These are phyloP conservation scores for Penicillium desertorum DNA, from an alignment of 495 filamentous ascomycete genomes.

Conservation along the genomic window DNA sequence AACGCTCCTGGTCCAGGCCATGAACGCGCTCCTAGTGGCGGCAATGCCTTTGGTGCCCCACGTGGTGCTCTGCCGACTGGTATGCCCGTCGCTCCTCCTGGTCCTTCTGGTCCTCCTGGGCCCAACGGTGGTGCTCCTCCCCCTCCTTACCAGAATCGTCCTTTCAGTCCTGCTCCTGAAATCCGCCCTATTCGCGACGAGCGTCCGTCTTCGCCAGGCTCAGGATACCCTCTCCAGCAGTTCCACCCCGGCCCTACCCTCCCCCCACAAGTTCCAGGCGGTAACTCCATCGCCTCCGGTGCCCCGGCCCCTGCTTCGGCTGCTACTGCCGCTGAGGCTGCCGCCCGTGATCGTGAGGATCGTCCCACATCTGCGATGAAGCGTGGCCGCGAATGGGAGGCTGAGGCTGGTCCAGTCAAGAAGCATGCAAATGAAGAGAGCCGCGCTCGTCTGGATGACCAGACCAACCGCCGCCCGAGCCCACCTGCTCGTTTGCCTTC, in stretches of 20 bases:
- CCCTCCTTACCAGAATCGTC: slow-evolving; percentile 55
- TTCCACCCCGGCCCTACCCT: slow-evolving; percentile 68
- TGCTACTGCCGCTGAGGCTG: slow-evolving; percentile 70
- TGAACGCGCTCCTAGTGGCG: slow-evolving; percentile 58
- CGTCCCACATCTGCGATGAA: slow-evolving; percentile 79
- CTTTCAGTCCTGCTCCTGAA: slow-evolving; percentile 76
- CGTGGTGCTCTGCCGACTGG: slow-evolving; percentile 19
- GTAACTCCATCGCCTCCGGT: slow-evolving; percentile 74
- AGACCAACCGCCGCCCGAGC: slow-evolving; percentile 71
- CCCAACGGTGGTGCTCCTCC: slow-evolving; percentile 53
- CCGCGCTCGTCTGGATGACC: slow-evolving; percentile 81
- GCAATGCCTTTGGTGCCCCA: slow-evolving; percentile 36
- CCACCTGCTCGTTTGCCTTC: slow-evolving; percentile 58
- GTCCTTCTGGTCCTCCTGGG: slow-evolving; percentile 49
- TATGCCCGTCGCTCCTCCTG: slow-evolving; percentile 3
- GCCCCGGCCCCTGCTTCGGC: slow-evolving; percentile 73
- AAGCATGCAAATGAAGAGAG: slow-evolving; percentile 87
- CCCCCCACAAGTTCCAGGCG: slow-evolving; percentile 53
- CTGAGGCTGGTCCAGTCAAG: slow-evolving; percentile 66
- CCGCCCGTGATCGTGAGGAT: slow-evolving; percentile 78
- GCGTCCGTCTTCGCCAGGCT: slow-evolving; percentile 78
- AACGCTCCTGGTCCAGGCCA: slow-evolving; percentile 52
- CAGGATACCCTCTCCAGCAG: slow-evolving; percentile 75
- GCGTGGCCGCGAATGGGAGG: slow-evolving; percentile 84
- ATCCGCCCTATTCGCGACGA: slow-evolving; percentile 84